Evolutionary conservation across 352 stramenopile species (phyloP), one percentile per base, ranked within the genome.

Genomic region (Pilasporangium apinafurcum): DNA sequence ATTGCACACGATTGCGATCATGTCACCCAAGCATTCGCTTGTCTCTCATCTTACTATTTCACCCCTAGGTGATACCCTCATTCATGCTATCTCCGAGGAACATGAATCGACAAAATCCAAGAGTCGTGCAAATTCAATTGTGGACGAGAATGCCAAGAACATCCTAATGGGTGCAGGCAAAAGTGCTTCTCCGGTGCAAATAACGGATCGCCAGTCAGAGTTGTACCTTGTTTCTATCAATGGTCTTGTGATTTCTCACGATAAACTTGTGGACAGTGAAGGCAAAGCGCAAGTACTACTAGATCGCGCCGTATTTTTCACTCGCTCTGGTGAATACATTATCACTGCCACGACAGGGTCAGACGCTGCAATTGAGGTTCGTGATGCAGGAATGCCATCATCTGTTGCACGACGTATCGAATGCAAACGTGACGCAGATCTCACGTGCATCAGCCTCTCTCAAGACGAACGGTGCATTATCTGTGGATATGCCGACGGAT

Each of bases 161-260:
- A 31, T 27, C 27, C 18, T 46, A 29, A 20, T 33, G 5, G 39
- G 28, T 50, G 66, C 9, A 20, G 24, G 30, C 43, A 52, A 21
- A 45, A 65, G 29, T 24, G 26, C 36, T 4, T 20, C n/a, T 25
- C n/a, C n/a, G 7, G 20, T 26, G 32, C 51, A 59, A 28, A 53
- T 51, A 29, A 47, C 49, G 37, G 52, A 55, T 24, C 59, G 67
- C 31, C 80, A 88, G 29, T 92, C 80, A 0, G 77, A 92, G 34
- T 50, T 92, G 35, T 85, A 83, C 28, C 44, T 90, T 14, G 68
- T 90, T 18, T 90, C 80, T n/a, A 83, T 92, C 42, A 92, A 92
- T 28, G 80, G 80, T 8, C 67, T 78, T 35, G 53, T 92, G 28
- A 59, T 92, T 18, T 83, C 70, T 0, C 72, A 87, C 21, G 65